Conservation (phyloP, 805 yeast genomes). For the Tetrapisispora arboricola region DNA sequence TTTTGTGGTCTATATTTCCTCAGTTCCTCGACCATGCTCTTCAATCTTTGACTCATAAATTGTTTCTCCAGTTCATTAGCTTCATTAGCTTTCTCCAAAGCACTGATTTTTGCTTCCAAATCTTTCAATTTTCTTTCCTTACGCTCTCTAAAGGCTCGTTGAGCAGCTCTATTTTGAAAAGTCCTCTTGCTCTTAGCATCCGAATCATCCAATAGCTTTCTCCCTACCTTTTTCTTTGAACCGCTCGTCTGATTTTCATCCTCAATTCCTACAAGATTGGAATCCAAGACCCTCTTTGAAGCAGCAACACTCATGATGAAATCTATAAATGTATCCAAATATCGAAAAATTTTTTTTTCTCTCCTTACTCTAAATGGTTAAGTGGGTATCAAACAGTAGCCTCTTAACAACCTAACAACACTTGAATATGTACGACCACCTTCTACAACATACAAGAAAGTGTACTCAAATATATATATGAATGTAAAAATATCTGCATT, state of each 20-base stretch:
- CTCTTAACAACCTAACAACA: too few species aligned
- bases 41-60: conserved; percentile 66
- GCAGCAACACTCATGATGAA: background rate
- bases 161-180: conserved; percentile 96
- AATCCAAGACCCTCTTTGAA: background rate
- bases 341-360: too few species aligned
- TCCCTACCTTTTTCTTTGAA: conserved; percentile 1
- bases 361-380: too few species aligned
- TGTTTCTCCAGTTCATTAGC: conserved; percentile 65
- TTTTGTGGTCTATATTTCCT: conserved; percentile 41
- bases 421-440: too few species aligned
- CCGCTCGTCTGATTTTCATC: background rate
- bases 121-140: conserved; percentile 82
- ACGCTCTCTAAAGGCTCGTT: conserved; percentile 90
- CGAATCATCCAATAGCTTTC: conserved; percentile 29
- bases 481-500: too few species aligned
- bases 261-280: background rate
- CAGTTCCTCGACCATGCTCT: conserved; percentile 61
- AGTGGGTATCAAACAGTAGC: too few species aligned
- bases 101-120: conserved; percentile 67
- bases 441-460: too few species aligned
- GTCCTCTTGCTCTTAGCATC: conserved; percentile 83
- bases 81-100: conserved; percentile 59
- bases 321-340: background rate
- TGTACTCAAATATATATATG: too few species aligned